Evolutionary conservation across 1,284 basidiomycete genomes (phyloP).

Genomic region (Boletellus sp.): DNA sequence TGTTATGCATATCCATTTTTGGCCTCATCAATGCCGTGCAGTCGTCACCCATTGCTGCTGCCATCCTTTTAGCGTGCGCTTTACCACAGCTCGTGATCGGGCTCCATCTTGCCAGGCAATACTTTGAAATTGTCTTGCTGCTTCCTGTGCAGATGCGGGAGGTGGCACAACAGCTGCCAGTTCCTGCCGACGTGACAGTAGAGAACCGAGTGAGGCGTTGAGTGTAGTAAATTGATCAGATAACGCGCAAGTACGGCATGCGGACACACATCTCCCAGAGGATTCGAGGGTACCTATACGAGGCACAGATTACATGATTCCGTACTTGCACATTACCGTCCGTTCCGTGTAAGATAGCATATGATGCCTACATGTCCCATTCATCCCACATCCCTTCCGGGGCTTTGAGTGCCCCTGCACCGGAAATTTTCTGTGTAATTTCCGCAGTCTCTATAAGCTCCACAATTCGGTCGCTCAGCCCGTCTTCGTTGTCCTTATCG

Average conservation of each 20-base stretch:
- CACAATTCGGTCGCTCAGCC: constrained; percentile 57
- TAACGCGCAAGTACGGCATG: not conserved
- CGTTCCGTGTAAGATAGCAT: not conserved
- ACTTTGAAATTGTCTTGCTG: not conserved
- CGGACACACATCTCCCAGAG: constrained; percentile 1
- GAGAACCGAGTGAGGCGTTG: not conserved
- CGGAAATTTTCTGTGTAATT: constrained; percentile 36
- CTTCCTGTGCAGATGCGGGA: constrained; percentile 10
- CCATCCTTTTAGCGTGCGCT: constrained; percentile 21
- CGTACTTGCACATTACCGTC: not conserved
- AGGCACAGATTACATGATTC: constrained; percentile 17
- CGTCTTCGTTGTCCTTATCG: constrained; percentile 48
- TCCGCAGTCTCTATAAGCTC: constrained; percentile 69
- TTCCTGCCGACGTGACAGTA: not conserved
- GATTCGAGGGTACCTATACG: no score
- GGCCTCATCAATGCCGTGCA: constrained; percentile 15
- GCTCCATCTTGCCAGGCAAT: constrained; percentile 8
- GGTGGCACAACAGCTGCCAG: not conserved
- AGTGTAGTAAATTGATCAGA: no score
- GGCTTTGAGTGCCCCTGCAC: constrained; percentile 27
- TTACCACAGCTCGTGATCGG: constrained; percentile 18
- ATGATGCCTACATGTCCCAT: constrained; percentile 56
- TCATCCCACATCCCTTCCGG: constrained; percentile 57
- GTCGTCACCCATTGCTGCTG: constrained; percentile 20
- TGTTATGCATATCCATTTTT: constrained; percentile 22